Percentiles rank a stretch among this genome's conserved stretches.
These are phyloP conservation scores for Saccharomycopsis sp. DNA, from an alignment of 805 yeast species.

Conservation along the genomic window DNA sequence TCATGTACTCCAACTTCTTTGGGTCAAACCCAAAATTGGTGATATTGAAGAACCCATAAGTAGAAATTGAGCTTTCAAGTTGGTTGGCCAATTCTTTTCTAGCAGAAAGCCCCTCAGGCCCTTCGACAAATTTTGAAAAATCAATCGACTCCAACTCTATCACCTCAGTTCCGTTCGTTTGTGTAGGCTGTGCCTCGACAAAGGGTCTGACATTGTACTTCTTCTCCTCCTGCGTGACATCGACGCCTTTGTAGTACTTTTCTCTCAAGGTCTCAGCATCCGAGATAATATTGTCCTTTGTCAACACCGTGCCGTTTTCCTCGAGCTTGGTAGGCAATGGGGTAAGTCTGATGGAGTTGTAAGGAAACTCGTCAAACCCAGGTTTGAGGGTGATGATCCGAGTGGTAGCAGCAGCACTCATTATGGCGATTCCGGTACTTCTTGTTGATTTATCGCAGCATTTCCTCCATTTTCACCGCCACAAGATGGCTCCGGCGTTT, in stretches of 20 bases:
- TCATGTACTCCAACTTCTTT: slow-evolving; percentile 24
- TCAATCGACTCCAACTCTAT: slow-evolving; percentile 27
- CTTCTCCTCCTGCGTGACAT: slow-evolving; percentile 9
- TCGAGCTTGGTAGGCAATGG: slow-evolving; percentile 10
- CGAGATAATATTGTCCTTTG: slow-evolving; percentile 1
- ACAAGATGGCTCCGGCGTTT: slow-evolving; percentile 6
- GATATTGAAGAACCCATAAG: slow-evolving; percentile 34
- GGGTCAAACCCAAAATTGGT: slow-evolving; percentile 22
- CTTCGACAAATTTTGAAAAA: slow-evolving; percentile 30
- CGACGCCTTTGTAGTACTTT: not conserved
- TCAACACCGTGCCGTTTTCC: slow-evolving; percentile 8
- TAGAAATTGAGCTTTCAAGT: slow-evolving; percentile 32
- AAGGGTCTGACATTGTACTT: slow-evolving; percentile 29
- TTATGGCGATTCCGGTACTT: too few relatives aligned
- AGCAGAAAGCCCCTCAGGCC: slow-evolving; percentile 28
- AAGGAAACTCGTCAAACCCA: not conserved
- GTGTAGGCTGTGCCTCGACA: slow-evolving; percentile 24
- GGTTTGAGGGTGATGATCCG: slow-evolving; percentile 2
- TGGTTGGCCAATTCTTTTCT: slow-evolving; percentile 30
- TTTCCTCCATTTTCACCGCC: too few relatives aligned
- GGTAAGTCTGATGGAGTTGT: slow-evolving; percentile 13
- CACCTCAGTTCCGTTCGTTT: slow-evolving; percentile 2
- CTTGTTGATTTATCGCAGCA: too few relatives aligned
- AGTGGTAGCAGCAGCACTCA: too few relatives aligned
- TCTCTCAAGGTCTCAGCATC: slow-evolving; percentile 8